These are phyloP conservation scores for Fraxinus cuspidata DNA, from an alignment of 257 asterid species.

Conservation along the genomic window DNA sequence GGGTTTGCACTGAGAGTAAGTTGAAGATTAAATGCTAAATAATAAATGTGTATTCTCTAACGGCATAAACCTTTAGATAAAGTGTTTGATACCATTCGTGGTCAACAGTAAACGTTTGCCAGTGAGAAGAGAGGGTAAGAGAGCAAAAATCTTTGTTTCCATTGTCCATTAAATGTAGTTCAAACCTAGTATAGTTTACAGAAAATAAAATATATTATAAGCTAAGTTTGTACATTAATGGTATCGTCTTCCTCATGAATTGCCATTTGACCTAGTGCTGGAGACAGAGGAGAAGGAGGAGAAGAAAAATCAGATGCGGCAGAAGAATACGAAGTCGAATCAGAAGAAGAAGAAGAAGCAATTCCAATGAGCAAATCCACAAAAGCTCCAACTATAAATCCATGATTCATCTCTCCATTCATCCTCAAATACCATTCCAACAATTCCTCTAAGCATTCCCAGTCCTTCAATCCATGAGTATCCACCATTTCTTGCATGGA, in stretches of 20 bases:
- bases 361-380: slow-evolving; percentile 30
- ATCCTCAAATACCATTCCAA: slow-evolving; percentile 39
- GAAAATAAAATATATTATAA: slow-evolving; percentile 1
- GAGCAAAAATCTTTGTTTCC: neutral
- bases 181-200: slow-evolving; percentile 27
- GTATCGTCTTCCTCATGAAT: slow-evolving; percentile 25
- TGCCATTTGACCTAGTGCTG: slow-evolving; percentile 22
- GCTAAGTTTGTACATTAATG: slow-evolving; percentile 23
- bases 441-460: slow-evolving; percentile 35
- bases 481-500: slow-evolving; percentile 45
- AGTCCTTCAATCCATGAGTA: slow-evolving; percentile 35
- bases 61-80: neutral
- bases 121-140: no score
- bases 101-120: no score
- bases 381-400: slow-evolving; percentile 39
- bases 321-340: slow-evolving; percentile 2
- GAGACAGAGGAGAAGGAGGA: slow-evolving; percentile 22
- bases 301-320: slow-evolving; percentile 28
- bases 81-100: no score
- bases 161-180: neutral
- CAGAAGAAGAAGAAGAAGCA: neutral
- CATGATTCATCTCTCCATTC: slow-evolving; percentile 34
- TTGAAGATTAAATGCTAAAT: neutral
- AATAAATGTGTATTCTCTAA: neutral
- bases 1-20: neutral